These are phyloP conservation scores for Cercis canadensis DNA, from an alignment of 306 rosid species.

Conservation along the genomic window DNA sequence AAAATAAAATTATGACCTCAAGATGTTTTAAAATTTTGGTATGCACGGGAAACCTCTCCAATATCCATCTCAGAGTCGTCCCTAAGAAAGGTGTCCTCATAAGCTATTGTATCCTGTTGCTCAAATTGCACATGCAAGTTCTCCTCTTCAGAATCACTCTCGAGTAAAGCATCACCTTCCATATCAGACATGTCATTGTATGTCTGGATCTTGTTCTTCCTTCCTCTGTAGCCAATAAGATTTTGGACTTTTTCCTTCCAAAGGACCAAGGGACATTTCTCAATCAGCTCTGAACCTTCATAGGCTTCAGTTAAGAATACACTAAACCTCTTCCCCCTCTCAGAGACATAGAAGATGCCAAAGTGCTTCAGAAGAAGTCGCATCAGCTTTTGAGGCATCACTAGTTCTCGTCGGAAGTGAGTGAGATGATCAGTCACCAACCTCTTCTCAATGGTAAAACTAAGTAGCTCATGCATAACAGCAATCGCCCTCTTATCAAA, in stretches of 20 bases:
- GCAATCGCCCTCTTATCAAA: constrained; percentile 92
- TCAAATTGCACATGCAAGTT: constrained; percentile 45
- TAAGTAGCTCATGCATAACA: constrained; percentile 86
- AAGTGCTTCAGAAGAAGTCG: constrained; percentile 84
- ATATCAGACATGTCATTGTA: constrained; percentile 61
- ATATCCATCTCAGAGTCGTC: constrained; percentile 65
- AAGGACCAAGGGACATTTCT: constrained; percentile 73
- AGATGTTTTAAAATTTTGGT: constrained; percentile 32
- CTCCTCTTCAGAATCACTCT: constrained; percentile 52
- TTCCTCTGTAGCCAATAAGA: constrained; percentile 64
- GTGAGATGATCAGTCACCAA: constrained; percentile 90
- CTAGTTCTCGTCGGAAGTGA: constrained; percentile 80
- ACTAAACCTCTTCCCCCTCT: constrained; percentile 91
- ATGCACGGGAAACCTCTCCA: constrained; percentile 52
- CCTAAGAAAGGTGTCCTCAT: constrained; percentile 38
- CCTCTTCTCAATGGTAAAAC: constrained; percentile 85
- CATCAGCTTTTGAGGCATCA: constrained; percentile 95
- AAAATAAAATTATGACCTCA: constrained; percentile 19
- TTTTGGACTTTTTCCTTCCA: constrained; percentile 79
- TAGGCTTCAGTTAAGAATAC: constrained; percentile 83
- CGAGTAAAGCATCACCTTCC: constrained; percentile 50
- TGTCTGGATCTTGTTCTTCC: constrained; percentile 65
- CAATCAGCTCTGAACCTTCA: constrained; percentile 71
- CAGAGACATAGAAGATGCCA: constrained; percentile 88
- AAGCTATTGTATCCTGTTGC: constrained; percentile 43